Base-by-base conservation (phyloP, 345 rosid genomes). In the Nephelium lappaceum region DNA sequence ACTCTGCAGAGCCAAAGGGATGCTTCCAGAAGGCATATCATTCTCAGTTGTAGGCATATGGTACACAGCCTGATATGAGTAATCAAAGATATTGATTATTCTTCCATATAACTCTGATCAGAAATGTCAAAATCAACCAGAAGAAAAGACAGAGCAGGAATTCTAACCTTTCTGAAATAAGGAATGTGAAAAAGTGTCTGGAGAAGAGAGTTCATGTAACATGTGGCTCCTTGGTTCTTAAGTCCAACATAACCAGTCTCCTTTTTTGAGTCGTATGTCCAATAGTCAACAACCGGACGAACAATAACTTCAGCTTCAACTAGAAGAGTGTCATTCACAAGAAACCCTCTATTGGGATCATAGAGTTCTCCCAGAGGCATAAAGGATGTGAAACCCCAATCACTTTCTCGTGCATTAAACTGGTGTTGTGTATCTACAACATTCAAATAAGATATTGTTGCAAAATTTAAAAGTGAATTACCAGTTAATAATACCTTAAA, bases 171-270 rank as follows among this genome's bases (percentile, higher is more conserved):
- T 83, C 99, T 90, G 86, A 95, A 95, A 89, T 95, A 95, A 43
- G 98, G 98, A 81, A 93, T 91, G 75, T 93, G 98, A 81, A 89
- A 95, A 10, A 93, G 85, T n/a, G 97, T 92, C 74, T 95, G 99
- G 11, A 95, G 86, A 73, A 95, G 91, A 85, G 99, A 93, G 82
- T 95, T 95, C 99, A 95, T 95, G 85, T 95, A 95, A 86, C 99
- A 95, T 31, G 99, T 93, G n/a, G 99, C 98, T 80, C 99, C 99
- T 88, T 95, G 99, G 84, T 95, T 95, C 87, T 95, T 95, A 67
- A 95, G 94, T 73, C 99, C 99, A 83, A 95, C 99, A 88, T 81
- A 93, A 67, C 99, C 97, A 45, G 99, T 95, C 85, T 93, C 99
- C 80, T 95, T 93, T 80, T 92, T 95, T 25, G 99, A 95, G 89